Base-by-base conservation (phyloP, 2,329 filamentous ascomycete species). In the Aspergillus sp. region DNA sequence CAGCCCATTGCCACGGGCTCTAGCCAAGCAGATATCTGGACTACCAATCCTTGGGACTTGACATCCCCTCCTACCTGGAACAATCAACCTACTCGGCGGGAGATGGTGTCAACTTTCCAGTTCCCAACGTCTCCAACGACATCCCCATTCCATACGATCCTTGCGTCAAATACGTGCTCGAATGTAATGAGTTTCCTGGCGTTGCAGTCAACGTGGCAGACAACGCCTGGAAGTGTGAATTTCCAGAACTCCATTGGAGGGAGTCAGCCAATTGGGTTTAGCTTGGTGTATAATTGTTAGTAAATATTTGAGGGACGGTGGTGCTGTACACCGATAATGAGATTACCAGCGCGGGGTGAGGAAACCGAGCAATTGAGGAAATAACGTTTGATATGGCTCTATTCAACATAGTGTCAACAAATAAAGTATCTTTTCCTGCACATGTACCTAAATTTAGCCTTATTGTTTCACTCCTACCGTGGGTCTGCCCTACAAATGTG, bases 111-210 rank as follows among this genome's bases (percentile, higher is more conserved):
- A 1, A 65, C 63, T 0, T 61, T 55, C 13, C 54, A 32, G 30
- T 67, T 68, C 23, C 59, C 63, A 4, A 64, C 60, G 12, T 55
- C 32, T 7, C 19, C 28, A 6, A 62, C 58, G 8, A 19, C 43
- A 4, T 4, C 28, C 7, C 17, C 39, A 0, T 48, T 19, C 15
- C 41, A 59, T 30, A 63, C 58, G 0, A 50, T 53, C 8, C 12
- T 68, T 10, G 58, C 58, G 6, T 61, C 58, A 10, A 62, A 62
- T 23, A 54, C 51, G 1, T 68, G 66, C 43, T 51, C 47, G 0
- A 28, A n/a, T 4, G 30, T 55, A 0, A 63, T 69, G 67, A 69
- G 67, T 19, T 69, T 61, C 50, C 12, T 65, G 55, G 61, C 64
- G 0, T 51, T 63, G 25, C 15, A 64, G 50, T 63, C 59, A 9